phyloP scores from a whole-genome alignment of 2,329 filamentous ascomycete species.

The Ploettnerulaceae sp. region DNA sequence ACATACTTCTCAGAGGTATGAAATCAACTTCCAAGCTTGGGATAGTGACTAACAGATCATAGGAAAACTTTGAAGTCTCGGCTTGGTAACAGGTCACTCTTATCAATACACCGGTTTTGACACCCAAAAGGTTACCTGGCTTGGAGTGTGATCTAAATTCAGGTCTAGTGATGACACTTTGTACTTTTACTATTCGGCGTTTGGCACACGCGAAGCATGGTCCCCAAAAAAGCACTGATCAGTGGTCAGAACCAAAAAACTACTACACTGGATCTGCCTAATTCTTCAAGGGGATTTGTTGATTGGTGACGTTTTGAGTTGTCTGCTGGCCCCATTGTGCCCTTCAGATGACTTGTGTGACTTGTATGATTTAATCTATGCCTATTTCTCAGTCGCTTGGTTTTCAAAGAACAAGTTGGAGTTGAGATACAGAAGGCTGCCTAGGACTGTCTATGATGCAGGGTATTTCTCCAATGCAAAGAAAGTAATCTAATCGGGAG shows the following conservation, averaged over 20 bases:
- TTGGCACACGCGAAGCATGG: constrained; percentile 3
- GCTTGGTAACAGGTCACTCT: constrained; percentile 30
- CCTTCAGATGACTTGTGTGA: no score
- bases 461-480: no score
- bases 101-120: no score
- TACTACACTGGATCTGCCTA: neutral
- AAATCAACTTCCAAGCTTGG: neutral
- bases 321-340: no score
- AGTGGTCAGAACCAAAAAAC: neutral
- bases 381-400: no score
- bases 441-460: no score
- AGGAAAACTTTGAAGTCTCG: constrained; percentile 81
- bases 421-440: no score
- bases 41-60: constrained; percentile 33
- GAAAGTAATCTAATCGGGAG: no score
- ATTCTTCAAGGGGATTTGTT: neutral
- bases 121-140: neutral
- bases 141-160: constrained; percentile 1
- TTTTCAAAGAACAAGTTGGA: no score
- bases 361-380: no score
- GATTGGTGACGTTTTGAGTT: neutral
- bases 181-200: constrained; percentile 17
- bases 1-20: constrained; percentile 92
- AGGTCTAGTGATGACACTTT: constrained; percentile 3
- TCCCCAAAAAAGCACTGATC: constrained; percentile 4